phyloP scores from a whole-genome alignment of 2,329 filamentous ascomycete species.

The Talaromyces sp. region DNA sequence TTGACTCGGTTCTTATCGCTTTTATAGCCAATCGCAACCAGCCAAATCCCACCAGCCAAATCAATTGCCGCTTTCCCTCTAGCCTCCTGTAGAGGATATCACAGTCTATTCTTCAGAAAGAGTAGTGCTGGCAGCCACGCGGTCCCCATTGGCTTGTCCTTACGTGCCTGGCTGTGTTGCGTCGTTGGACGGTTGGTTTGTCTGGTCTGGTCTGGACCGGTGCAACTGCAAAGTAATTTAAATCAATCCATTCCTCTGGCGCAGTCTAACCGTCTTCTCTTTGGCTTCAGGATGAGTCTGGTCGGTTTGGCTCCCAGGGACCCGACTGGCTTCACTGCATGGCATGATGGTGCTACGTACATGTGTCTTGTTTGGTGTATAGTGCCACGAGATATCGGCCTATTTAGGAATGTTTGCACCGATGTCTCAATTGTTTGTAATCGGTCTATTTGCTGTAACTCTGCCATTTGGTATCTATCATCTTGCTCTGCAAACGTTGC shows the following conservation, averaged over 20 bases:
- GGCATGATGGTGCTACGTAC: neutral
- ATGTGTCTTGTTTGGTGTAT: neutral
- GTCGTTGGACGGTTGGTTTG: too few species aligned
- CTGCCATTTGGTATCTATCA: neutral
- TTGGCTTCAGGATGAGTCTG: too few species aligned
- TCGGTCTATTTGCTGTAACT: neutral
- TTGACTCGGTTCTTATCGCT: neutral
- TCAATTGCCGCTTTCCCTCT: slow-evolving; percentile 7
- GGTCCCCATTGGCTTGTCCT: neutral
- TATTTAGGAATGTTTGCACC: neutral
- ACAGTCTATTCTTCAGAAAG: neutral
- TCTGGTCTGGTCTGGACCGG: too few species aligned
- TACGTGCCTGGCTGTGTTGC: neutral
- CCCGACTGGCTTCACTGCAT: neutral
- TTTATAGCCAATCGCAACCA: neutral
- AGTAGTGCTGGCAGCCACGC: neutral
- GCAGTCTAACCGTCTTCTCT: neutral
- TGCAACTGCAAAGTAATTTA: too few species aligned
- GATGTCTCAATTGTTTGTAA: neutral
- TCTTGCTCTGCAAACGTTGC: neutral
- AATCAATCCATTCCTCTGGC: neutral
- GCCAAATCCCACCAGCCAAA: neutral
- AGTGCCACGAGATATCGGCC: neutral
- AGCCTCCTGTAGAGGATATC: slow-evolving; percentile 8
- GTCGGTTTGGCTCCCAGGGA: neutral